Percentiles rank a stretch among this genome's conserved stretches.
Conservation (phyloP, 768 basidiomycete genomes). For the Amanita jacksonii region DNA sequence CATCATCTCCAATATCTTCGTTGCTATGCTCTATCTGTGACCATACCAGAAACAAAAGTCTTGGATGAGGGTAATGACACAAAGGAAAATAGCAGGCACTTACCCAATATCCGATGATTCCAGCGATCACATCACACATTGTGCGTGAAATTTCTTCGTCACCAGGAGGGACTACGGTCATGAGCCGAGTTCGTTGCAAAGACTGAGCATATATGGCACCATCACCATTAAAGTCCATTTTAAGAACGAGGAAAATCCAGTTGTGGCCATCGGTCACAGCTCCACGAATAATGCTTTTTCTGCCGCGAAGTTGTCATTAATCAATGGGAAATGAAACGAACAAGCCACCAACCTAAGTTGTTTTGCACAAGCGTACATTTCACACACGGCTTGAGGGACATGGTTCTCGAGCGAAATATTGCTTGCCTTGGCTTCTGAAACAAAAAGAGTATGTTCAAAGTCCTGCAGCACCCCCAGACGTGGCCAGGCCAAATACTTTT, state of each 20-base stretch:
- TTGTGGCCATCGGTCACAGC: conserved; percentile 13
- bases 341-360: conserved; percentile 9
- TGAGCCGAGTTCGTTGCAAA: not conserved
- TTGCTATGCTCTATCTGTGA: conserved; percentile 9
- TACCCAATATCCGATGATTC: conserved; percentile 13
- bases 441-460: conserved; percentile 7
- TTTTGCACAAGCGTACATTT: conserved; percentile 14
- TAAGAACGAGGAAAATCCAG: conserved; percentile 16
- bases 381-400: conserved; percentile 13
- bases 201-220: conserved; percentile 13
- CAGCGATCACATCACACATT: conserved; percentile 12
- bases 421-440: conserved; percentile 13
- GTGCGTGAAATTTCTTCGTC: not conserved
- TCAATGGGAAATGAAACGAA: not conserved
- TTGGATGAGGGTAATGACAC: not conserved
- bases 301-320: conserved; percentile 1
- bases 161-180: not conserved
- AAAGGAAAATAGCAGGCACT: not conserved
- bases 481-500: not conserved
- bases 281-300: conserved; percentile 13
- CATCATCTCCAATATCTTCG: conserved; percentile 9
- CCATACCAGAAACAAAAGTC: conserved; percentile 3
- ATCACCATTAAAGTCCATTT: conserved; percentile 11
- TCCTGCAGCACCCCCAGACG: not conserved
- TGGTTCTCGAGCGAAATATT: conserved; percentile 3